phyloP scores from a whole-genome alignment of 176 grass and related monocot species.

The Rhipidocladum racemiflorum region DNA sequence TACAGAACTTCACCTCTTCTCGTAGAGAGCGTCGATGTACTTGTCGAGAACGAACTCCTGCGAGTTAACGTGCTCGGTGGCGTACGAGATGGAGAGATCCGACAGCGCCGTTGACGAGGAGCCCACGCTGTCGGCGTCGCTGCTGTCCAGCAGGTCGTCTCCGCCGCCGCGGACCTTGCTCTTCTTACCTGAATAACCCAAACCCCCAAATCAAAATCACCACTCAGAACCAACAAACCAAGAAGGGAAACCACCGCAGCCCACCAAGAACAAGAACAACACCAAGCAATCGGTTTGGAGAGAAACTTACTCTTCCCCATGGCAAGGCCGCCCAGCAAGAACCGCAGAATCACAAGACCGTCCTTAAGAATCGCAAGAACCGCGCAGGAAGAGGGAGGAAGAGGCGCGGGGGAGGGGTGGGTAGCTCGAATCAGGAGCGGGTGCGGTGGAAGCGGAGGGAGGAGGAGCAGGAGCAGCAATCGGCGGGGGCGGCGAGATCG shows the following conservation, averaged over 20 bases:
- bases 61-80: constrained; percentile 65
- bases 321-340: constrained; percentile 5
- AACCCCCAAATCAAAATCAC: constrained; percentile 14
- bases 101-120: constrained; percentile 44
- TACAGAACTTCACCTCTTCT: constrained; percentile 66
- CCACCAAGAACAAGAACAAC: neutral
- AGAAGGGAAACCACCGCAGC: neutral
- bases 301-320: constrained; percentile 51
- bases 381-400: neutral
- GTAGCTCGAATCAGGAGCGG: constrained; percentile 47
- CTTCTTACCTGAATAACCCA: constrained; percentile 38
- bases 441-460: constrained; percentile 34
- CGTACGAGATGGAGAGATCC: constrained; percentile 60
- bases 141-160: constrained; percentile 79
- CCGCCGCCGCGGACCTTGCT: constrained; percentile 36
- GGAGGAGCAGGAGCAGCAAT: neutral
- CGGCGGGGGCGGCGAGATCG: constrained; percentile 22
- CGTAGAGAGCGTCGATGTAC: constrained; percentile 83
- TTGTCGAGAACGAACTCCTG: constrained; percentile 80
- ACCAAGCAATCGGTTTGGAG: neutral
- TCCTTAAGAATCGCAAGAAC: neutral
- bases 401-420: neutral
- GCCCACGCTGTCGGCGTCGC: constrained; percentile 83
- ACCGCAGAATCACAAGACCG: neutral
- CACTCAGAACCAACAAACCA: neutral